Conservation (phyloP, 2,329 filamentous ascomycete species). For the Fusarium tupiense region DNA sequence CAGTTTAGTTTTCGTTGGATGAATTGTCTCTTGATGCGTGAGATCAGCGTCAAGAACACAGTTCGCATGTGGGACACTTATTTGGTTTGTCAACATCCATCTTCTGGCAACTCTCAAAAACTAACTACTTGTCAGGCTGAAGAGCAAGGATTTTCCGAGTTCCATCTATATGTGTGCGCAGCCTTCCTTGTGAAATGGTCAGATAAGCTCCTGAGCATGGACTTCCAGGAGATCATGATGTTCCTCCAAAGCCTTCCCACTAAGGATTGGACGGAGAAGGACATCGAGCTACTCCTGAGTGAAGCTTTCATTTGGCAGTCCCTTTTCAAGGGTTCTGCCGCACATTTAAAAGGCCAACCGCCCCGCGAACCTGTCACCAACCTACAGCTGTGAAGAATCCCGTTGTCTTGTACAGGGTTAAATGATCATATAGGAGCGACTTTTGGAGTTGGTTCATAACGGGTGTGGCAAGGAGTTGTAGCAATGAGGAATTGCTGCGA, state of each 20-base stretch:
- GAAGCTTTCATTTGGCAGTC: slow-evolving; percentile 99
- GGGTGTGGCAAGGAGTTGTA: slow-evolving; percentile 1
- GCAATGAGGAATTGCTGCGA: neutral
- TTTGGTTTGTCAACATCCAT: slow-evolving; percentile 70
- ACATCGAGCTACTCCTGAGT: slow-evolving; percentile 93
- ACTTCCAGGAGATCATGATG: slow-evolving; percentile 99
- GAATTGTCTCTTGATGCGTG: slow-evolving; percentile 98
- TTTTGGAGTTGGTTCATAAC: slow-evolving; percentile 12
- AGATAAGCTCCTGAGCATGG: slow-evolving; percentile 93
- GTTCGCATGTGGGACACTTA: slow-evolving; percentile 99
- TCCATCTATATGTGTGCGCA: slow-evolving; percentile 97
- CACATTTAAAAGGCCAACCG: slow-evolving; percentile 75
- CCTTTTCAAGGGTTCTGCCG: slow-evolving; percentile 92
- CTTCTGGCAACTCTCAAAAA: neutral
- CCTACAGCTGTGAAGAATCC: slow-evolving; percentile 47
- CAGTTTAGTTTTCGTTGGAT: slow-evolving; percentile 99
- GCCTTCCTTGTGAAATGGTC: slow-evolving; percentile 99
- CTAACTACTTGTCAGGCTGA: slow-evolving; percentile 74
- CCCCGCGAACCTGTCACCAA: slow-evolving; percentile 49
- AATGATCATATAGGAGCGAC: slow-evolving; percentile 1
- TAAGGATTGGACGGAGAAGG: slow-evolving; percentile 94
- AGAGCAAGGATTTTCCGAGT: slow-evolving; percentile 97
- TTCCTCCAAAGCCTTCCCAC: slow-evolving; percentile 96
- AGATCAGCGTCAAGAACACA: slow-evolving; percentile 95
- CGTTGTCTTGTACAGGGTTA: neutral